Base-by-base conservation (phyloP, 2,329 filamentous ascomycete species). In the Teratosphaeriaceae sp. region DNA sequence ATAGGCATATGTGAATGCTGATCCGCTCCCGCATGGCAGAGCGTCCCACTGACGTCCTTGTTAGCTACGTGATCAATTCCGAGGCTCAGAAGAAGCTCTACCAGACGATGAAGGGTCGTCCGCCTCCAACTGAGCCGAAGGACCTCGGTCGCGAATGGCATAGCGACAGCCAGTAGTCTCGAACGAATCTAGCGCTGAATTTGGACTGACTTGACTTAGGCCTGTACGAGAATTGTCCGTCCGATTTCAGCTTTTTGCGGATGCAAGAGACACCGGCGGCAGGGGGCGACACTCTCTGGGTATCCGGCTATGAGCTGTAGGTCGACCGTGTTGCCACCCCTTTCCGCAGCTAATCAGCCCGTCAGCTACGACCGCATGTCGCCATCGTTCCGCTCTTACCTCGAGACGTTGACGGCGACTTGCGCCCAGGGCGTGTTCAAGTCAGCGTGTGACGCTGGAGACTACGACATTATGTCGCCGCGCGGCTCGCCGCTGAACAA, bases 401-500 rank as follows among this genome's bases (percentile, higher is more conserved):
- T 34, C 16, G 39, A 41, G 29, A 41, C 39, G 8, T 29, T 41
- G 6, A 41, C 39, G 18, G 39, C 39, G 4, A 41, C 39, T 20
- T 41, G 39, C 21, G 39, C 39, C 8, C 26, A 41, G n/a, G 27
- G 27, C 5, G 27, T 41, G 5, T 41, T 41, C 39, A 41, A 41
- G 18, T 41, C 39, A 5, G 39, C 39, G 6, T 41, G 39, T 15
- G 39, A 41, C 22, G 39, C 39, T n/a, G 39, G 27, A 18, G 21
- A 19, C 15, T 41, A 41, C 39, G 27, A 34, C 16, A 29, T 41
- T 18, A 34, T 41, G 39, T 34, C 39, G 3, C 39, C 39, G 13
- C 39, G 39, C 5, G 39, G 39, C 27, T 41, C 39, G 3, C 39
- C 39, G n/a, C 39, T 41, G 19, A 41, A 41, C 26, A 41, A 41